These are phyloP conservation scores for Talaromyces sp. DNA, from an alignment of 2,329 filamentous ascomycete species.

Conservation along the genomic window DNA sequence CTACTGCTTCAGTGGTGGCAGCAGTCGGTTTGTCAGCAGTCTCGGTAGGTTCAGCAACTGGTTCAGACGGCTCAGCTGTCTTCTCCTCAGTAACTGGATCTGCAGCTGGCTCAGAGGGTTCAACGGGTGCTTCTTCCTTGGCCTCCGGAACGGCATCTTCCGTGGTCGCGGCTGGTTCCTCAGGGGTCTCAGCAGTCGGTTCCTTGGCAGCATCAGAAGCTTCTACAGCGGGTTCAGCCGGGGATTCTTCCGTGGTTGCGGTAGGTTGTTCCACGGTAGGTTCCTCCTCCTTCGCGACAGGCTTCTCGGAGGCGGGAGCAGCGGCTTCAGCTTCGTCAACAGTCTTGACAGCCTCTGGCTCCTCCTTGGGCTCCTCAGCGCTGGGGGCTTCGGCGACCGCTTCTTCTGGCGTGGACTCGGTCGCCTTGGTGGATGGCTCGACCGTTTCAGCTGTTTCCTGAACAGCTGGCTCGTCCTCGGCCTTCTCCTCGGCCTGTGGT, in stretches of 20 bases:
- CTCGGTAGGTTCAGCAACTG: not conserved
- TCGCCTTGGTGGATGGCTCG: not conserved
- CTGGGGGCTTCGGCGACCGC: not conserved
- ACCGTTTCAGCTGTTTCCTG: slow-evolving; percentile 3
- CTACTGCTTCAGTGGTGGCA: not conserved
- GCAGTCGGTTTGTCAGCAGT: not conserved
- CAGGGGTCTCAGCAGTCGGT: not conserved
- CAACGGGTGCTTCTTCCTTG: not conserved
- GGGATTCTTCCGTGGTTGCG: not conserved
- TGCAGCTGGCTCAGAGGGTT: not conserved
- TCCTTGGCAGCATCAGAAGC: not conserved
- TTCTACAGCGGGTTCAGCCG: slow-evolving; percentile 1
- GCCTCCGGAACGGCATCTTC: not conserved
- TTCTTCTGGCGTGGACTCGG: not conserved
- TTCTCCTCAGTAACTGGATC: not conserved
- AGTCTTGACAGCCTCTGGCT: slow-evolving; percentile 12
- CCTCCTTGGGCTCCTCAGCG: not conserved
- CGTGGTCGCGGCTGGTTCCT: not conserved
- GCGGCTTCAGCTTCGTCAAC: slow-evolving; percentile 10
- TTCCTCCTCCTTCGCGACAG: slow-evolving; percentile 1
- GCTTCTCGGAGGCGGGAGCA: not conserved
- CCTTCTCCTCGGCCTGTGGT: not conserved
- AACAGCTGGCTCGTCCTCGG: not conserved
- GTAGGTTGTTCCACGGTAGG: not conserved
- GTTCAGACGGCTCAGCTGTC: not conserved